Conservation (phyloP, 2,329 filamentous ascomycete genomes). For the Davidsoniella neocaledoniae region DNA sequence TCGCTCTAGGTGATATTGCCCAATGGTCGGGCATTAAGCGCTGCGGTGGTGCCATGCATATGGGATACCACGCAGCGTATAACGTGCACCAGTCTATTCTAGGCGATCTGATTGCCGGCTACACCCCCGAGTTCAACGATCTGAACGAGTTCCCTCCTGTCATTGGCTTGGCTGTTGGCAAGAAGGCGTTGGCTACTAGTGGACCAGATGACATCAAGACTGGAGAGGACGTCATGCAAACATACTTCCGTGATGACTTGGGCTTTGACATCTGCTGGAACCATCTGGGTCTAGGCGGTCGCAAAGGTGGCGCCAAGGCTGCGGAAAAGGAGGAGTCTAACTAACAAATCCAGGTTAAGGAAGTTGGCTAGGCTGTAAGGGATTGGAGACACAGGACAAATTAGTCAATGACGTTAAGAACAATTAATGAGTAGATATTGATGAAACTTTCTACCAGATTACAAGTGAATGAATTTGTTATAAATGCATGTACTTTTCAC, state of each 20-base stretch:
- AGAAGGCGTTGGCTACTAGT: slow-evolving; percentile 48
- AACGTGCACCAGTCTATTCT: slow-evolving; percentile 52
- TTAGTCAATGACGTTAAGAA: no score
- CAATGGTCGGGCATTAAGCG: slow-evolving; percentile 67
- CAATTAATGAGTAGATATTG: neutral
- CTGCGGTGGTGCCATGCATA: slow-evolving; percentile 58
- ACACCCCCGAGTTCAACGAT: slow-evolving; percentile 29
- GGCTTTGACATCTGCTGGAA: slow-evolving; percentile 44
- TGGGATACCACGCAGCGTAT: slow-evolving; percentile 46
- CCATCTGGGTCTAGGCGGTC: slow-evolving; percentile 29
- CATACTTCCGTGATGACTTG: slow-evolving; percentile 52
- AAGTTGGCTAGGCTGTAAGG: neutral
- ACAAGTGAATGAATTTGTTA: neutral
- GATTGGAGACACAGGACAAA: neutral
- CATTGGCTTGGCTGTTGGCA: slow-evolving; percentile 57
- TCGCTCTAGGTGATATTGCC: slow-evolving; percentile 52
- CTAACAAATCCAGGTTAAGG: neutral
- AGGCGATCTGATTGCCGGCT: slow-evolving; percentile 21
- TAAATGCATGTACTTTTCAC: neutral
- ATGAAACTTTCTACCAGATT: neutral
- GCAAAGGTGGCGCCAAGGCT: slow-evolving; percentile 8
- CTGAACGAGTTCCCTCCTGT: slow-evolving; percentile 41
- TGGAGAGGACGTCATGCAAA: slow-evolving; percentile 45
- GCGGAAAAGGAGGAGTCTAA: neutral
- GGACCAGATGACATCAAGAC: slow-evolving; percentile 37